Evolutionary conservation across 148 eudicot species (phyloP).

Genomic region (Vaccinium darrowii): DNA sequence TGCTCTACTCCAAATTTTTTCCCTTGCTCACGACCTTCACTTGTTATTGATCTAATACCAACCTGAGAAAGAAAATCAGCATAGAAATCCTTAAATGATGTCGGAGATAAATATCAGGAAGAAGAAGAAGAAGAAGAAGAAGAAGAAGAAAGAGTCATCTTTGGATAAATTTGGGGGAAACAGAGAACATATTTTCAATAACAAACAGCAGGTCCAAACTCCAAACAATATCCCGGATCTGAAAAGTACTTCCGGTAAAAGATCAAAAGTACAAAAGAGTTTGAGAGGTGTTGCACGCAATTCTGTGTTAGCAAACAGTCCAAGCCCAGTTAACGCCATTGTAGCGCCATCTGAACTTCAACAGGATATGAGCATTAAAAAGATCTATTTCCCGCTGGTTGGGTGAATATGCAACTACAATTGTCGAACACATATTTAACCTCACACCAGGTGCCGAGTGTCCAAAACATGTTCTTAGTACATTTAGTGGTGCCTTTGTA

Average conservation of each 20-base stretch:
- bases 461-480: not conserved
- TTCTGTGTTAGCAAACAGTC: not conserved
- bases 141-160: not conserved
- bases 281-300: not conserved
- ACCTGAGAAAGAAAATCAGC: conserved; percentile 46
- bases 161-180: not conserved
- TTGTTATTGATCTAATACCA: conserved; percentile 82
- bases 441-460: not conserved
- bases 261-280: not conserved
- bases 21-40: conserved; percentile 96
- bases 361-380: not conserved
- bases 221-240: not conserved
- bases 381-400: not conserved
- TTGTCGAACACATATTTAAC: not conserved
- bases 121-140: not conserved
- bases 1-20: conserved; percentile 96
- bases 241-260: not conserved
- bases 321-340: not conserved
- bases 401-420: not conserved
- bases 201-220: not conserved
- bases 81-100: not conserved
- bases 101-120: not conserved
- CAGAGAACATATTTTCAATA: not conserved
- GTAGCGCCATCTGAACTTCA: not conserved
- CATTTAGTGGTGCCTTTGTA: not conserved